Conservation (phyloP, 345 rosid genomes). For the Eutrema heterophyllum region DNA sequence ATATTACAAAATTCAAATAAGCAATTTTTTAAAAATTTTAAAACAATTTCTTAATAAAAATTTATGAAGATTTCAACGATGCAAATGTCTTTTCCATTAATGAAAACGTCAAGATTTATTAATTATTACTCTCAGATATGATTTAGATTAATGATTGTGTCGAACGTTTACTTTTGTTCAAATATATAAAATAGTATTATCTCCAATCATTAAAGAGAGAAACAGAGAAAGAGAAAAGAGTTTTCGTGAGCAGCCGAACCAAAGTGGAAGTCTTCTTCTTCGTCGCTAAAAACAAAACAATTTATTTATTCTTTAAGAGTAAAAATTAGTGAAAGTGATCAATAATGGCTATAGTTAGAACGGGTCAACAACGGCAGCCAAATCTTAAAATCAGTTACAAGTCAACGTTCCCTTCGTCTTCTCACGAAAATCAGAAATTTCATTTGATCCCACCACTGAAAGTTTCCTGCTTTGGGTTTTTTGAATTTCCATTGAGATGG, state of each 20-base stretch:
- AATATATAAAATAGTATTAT: neutral
- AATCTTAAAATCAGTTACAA: conserved; percentile 19
- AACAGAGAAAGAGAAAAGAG: no score
- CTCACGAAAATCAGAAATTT: neutral
- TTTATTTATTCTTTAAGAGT: no score
- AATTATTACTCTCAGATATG: neutral
- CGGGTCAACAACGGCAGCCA: conserved; percentile 24
- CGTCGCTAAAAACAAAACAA: neutral
- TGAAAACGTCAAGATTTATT: no score
- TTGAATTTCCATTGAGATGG: conserved; percentile 32
- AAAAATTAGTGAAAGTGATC: no score
- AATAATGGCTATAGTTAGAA: neutral
- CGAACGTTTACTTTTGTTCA: neutral
- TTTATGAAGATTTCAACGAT: no score
- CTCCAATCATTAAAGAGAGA: no score
- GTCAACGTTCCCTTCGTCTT: conserved; percentile 21
- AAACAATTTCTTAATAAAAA: no score
- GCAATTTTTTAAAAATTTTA: no score
- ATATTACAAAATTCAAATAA: no score
- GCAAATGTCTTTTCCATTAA: no score
- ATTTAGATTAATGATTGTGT: neutral
- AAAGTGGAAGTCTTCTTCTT: conserved; percentile 8
- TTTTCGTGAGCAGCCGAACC: neutral
- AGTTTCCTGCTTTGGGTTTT: neutral
- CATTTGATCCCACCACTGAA: neutral